Evolutionary conservation across 2,329 filamentous ascomycete species (phyloP).

Genomic region (Pseudogymnoascus pannorum): DNA sequence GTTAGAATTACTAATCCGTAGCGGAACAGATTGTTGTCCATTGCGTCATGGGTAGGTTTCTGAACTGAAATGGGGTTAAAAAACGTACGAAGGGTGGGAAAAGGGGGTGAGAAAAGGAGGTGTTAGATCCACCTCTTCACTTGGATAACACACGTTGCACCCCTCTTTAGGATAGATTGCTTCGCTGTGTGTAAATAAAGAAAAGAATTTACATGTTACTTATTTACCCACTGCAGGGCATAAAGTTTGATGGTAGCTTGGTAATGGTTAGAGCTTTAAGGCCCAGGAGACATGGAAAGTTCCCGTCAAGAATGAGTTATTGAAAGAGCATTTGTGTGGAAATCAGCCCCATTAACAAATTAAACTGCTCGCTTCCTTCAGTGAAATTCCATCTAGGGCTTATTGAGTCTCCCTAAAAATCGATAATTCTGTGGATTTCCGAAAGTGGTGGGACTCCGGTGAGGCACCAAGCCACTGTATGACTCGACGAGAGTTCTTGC

Average conservation of each 20-base stretch:
- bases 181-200: neutral
- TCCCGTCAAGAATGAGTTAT: neutral
- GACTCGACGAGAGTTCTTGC: neutral
- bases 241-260: neutral
- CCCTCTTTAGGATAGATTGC: neutral
- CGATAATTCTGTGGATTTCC: neutral
- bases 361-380: neutral
- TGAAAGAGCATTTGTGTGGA: neutral
- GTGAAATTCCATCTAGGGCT: neutral
- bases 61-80: no score
- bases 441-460: neutral
- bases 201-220: neutral
- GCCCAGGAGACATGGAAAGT: neutral
- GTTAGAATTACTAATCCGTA: no score
- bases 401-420: neutral
- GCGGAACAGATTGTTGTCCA: no score
- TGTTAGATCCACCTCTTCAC: no score
- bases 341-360: neutral
- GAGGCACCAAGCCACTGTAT: neutral
- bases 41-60: no score
- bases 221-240: neutral
- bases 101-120: no score
- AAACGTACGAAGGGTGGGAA: no score
- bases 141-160: no score
- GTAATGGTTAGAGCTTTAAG: neutral